phyloP scores from a whole-genome alignment of 2,329 filamentous ascomycete species.

The Exophiala sideris region DNA sequence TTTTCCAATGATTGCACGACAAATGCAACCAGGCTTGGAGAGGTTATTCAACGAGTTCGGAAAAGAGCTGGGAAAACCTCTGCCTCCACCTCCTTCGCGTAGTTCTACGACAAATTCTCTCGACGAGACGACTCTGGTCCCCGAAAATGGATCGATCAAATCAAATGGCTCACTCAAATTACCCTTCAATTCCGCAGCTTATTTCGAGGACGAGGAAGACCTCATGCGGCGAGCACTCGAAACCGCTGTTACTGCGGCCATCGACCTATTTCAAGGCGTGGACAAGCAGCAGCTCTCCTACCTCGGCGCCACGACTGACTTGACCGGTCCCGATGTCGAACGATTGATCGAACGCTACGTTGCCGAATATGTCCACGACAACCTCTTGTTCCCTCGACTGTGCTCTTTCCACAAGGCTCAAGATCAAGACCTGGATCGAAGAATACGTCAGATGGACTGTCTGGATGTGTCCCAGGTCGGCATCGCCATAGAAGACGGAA shows the following conservation, averaged over 20 bases:
- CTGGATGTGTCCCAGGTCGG: conserved; percentile 94
- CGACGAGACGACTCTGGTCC: conserved; percentile 29
- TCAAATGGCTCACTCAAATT: conserved; percentile 39
- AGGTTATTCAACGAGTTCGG: conserved; percentile 86
- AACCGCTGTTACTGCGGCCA: conserved; percentile 86
- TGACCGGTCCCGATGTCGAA: conserved; percentile 89
- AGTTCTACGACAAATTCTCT: conserved; percentile 13
- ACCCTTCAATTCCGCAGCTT: conserved; percentile 62
- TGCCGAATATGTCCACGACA: conserved; percentile 84
- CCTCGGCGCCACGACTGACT: conserved; percentile 84
- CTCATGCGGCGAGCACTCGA: conserved; percentile 85
- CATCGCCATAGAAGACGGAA: conserved; percentile 76
- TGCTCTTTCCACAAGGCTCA: conserved; percentile 74
- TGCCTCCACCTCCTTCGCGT: conserved; percentile 65
- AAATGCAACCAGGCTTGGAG: conserved; percentile 92
- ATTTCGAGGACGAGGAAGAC: conserved; percentile 86
- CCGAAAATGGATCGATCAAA: conserved; percentile 30
- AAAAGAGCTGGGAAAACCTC: conserved; percentile 75
- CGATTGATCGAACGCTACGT: conserved; percentile 93
- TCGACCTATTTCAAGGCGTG: conserved; percentile 91
- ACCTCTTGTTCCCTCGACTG: conserved; percentile 76
- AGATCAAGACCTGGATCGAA: conserved; percentile 81
- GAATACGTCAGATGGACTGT: conserved; percentile 88
- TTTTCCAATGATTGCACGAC: conserved; percentile 91
- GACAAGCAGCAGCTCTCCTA: conserved; percentile 93